Percentiles rank a stretch among this genome's conserved stretches.
phyloP scores from a whole-genome alignment of 2,329 filamentous ascomycete genomes.

The Claviceps arundinis region DNA sequence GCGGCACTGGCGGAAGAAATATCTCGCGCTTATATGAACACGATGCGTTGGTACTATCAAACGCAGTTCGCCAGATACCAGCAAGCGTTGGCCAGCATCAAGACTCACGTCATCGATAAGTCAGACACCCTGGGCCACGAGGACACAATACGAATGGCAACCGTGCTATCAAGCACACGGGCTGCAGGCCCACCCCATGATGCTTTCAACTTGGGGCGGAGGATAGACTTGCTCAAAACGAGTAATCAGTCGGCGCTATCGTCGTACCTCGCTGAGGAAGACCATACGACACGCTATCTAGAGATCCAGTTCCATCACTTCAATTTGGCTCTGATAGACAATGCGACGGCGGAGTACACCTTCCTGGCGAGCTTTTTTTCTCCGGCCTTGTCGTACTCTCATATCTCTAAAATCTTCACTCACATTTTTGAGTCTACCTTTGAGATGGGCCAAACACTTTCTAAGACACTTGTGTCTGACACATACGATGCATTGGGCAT shows the following conservation, averaged over 20 bases:
- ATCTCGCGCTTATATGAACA: conserved; percentile 86
- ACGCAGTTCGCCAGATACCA: conserved; percentile 86
- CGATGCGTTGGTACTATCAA: conserved; percentile 96
- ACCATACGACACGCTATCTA: conserved; percentile 71
- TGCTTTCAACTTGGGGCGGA: conserved; percentile 76
- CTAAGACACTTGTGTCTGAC: conserved; percentile 60
- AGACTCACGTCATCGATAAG: conserved; percentile 69
- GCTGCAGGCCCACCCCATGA: conserved; percentile 55
- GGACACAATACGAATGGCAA: conserved; percentile 51
- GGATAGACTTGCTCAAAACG: conserved; percentile 68
- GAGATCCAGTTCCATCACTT: conserved; percentile 89
- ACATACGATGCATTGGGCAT: conserved; percentile 78
- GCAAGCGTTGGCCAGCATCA: conserved; percentile 70
- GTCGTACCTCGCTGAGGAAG: conserved; percentile 84
- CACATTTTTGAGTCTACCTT: conserved; percentile 88
- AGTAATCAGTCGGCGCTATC: conserved; percentile 64
- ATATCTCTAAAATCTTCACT: conserved; percentile 70
- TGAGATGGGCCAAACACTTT: conserved; percentile 63
- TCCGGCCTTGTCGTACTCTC: conserved; percentile 58
- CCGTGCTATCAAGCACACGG: conserved; percentile 35
- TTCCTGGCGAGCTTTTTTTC: conserved; percentile 87
- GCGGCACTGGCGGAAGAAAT: conserved; percentile 79
- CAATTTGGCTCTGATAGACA: conserved; percentile 87
- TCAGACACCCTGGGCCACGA: conserved; percentile 75
- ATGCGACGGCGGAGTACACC: conserved; percentile 86